Base-by-base conservation (phyloP, 495 filamentous ascomycete species). In the Trichocladium antarcticum region DNA sequence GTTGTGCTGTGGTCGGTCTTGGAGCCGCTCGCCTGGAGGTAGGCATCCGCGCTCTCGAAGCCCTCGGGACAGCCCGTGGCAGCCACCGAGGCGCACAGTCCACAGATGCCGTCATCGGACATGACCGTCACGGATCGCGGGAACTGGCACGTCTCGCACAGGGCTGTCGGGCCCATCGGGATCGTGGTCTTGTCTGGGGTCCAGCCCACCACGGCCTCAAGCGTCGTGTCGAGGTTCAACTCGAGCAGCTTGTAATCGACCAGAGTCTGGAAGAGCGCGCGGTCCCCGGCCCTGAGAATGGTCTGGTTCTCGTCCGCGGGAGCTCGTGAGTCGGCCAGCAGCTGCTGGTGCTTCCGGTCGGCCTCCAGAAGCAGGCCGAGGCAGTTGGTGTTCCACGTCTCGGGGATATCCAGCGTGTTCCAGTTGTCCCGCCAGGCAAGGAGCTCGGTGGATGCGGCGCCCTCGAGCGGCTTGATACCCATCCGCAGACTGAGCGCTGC, bases 41-140 rank as follows among this genome's bases (percentile, higher is more conserved):
- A 45, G n/a, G n/a, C n/a, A 4, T 39, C 31, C 5, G 48, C 45
- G 51, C 2, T 58, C 27, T 41, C 59, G 42, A n/a, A 14, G 21
- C 5, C 1, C 12, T 16, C 15, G 41, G 9, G 44, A 10, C 10
- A 14, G 9, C 12, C 21, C 14, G 24, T 17, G 27, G 19, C 15
- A 14, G 27, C 6, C 8, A 35, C 31, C 7, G 29, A 24, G 17
- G 56, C 53, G 47, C 71, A 74, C 37, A 63, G 20, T 0, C 71
- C 71, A 47, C 71, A 74, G 5, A 61, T 51, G 1, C 62, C 60
- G 21, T 56, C 42, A 0, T 42, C 11, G 1, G 58, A 60, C 68
- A 74, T 74, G 4, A 75, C 56, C 9, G 68, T 73, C 1, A 74
- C 68, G 0, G 70, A 75, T 0, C 72, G 60, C 1, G 70, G 68